phyloP scores from a whole-genome alignment of 305 asterid genomes.

The Vinca major region DNA sequence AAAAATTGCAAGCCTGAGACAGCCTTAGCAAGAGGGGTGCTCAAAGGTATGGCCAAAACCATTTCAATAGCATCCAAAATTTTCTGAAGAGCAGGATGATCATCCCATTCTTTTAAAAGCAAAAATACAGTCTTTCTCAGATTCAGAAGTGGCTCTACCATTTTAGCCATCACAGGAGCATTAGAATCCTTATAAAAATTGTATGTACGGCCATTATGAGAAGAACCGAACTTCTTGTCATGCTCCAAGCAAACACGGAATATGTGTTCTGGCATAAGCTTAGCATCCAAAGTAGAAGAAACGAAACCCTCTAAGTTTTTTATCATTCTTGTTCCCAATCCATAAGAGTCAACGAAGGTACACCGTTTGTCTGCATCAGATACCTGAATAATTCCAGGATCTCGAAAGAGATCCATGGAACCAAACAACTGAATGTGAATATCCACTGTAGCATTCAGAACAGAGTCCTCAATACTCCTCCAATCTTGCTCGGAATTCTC shows the following conservation, averaged over 20 bases:
- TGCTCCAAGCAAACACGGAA: slow-evolving; percentile 82
- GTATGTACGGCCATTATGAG: slow-evolving; percentile 36
- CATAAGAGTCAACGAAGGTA: slow-evolving; percentile 56
- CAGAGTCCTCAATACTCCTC: slow-evolving; percentile 45
- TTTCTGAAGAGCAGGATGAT: slow-evolving; percentile 56
- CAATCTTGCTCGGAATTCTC: slow-evolving; percentile 54
- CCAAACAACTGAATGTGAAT: slow-evolving; percentile 78
- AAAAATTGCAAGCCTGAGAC: slow-evolving; percentile 77
- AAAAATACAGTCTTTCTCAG: slow-evolving; percentile 43
- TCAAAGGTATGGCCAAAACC: slow-evolving; percentile 73
- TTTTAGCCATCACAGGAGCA: slow-evolving; percentile 51
- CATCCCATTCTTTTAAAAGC: slow-evolving; percentile 63
- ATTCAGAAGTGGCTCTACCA: slow-evolving; percentile 64
- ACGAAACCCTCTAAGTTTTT: slow-evolving; percentile 48
- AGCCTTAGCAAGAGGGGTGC: slow-evolving; percentile 87
- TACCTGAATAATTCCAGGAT: slow-evolving; percentile 42
- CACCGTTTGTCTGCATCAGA: slow-evolving; percentile 52
- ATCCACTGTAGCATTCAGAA: slow-evolving; percentile 52
- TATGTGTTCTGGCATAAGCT: slow-evolving; percentile 75
- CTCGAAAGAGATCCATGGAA: slow-evolving; percentile 54
- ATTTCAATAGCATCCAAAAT: slow-evolving; percentile 64
- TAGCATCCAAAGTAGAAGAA: slow-evolving; percentile 60
- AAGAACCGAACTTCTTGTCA: slow-evolving; percentile 35
- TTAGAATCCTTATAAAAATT: slow-evolving; percentile 89
- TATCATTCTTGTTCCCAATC: slow-evolving; percentile 51